Evolutionary conservation across 2,329 filamentous ascomycete genomes (phyloP), one percentile per base, ranked within the genome.

Genomic region (Colletotrichum cuscutae): DNA sequence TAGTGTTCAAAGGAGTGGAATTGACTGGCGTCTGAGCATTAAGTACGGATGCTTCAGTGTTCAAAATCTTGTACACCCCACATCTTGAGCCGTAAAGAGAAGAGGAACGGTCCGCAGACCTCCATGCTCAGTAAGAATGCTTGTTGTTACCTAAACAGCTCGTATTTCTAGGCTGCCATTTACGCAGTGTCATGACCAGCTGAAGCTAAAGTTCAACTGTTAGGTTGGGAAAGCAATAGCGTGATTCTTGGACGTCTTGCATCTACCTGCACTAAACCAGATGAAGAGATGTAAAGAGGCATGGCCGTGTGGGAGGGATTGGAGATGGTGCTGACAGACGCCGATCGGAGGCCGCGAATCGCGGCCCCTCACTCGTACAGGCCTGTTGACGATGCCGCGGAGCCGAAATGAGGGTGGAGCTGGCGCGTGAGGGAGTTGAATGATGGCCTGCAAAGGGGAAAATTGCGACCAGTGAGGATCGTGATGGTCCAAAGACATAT

Each of bases 381-480:
- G 32, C n/a, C 60, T 22, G 30, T 53, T 7, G 15, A 7, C 22
- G 42, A 35, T 35, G 22, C 62, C 22, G 30, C 49, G 62, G 62
- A 65, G 62, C 46, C 30, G 62, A 42, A 22, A 65, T 65, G 30
- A 65, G 22, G n/a, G 62, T 65, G 49, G 62, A 15, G 30, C 35
- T n/a, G 60, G 12, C 12, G 5, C 30, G 26, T 63, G 11, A 28
- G 28, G 12, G 26, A 12, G 13, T 24, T n/a, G 30, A 49, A 32
- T 15, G 46, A 26, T 7, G 28, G 37, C 42, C 28, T 13, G 12
- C 7, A 1, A 13, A 35, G 28, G 60, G 46, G 46, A 7, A 15
- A 28, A 4, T 52, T 22, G 42, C 9, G 42, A 49, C 9, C 35
- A 13, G 52, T 54, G 22, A 49, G 11, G 22, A 28, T 54, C 52